phyloP scores from a whole-genome alignment of 805 yeast species.

The Starmerella sp. region DNA sequence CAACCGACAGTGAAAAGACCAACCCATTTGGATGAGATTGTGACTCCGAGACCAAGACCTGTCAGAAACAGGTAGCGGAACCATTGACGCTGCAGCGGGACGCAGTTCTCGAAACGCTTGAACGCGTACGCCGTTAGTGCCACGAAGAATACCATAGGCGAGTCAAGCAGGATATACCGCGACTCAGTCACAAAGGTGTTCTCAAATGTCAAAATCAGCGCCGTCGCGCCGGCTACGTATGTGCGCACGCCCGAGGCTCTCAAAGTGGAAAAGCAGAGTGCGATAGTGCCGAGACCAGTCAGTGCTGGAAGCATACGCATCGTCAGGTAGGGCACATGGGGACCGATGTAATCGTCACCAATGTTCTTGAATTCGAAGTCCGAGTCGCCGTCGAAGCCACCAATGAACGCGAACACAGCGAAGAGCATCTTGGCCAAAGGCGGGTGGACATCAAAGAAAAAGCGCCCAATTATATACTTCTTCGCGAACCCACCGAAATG shows the following conservation, averaged over 20 bases:
- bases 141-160: constrained; percentile 35
- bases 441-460: constrained; percentile 63
- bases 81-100: constrained; percentile 44
- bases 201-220: constrained; percentile 47
- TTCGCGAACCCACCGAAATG: constrained; percentile 95
- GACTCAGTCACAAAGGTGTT: constrained; percentile 54
- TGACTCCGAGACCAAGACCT: constrained; percentile 42
- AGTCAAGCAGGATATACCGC: constrained; percentile 39
- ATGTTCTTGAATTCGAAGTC: constrained; percentile 34
- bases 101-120: constrained; percentile 39
- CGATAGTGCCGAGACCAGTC: constrained; percentile 43
- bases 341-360: constrained; percentile 35
- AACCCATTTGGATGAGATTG: constrained; percentile 55
- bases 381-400: constrained; percentile 43
- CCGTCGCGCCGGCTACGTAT: constrained; percentile 39
- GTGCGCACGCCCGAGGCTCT: constrained; percentile 46
- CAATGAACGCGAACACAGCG: constrained; percentile 41
- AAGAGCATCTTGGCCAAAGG: constrained; percentile 55
- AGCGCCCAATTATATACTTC: constrained; percentile 55
- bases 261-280: constrained; percentile 44
- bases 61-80: constrained; percentile 37
- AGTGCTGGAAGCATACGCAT: constrained; percentile 50
- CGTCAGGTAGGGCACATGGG: constrained; percentile 39
- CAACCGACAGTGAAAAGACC: constrained; percentile 60
- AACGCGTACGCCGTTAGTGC: constrained; percentile 41